Base-by-base conservation (phyloP, 2,329 filamentous ascomycete species). In the Metarhizium humberi region DNA sequence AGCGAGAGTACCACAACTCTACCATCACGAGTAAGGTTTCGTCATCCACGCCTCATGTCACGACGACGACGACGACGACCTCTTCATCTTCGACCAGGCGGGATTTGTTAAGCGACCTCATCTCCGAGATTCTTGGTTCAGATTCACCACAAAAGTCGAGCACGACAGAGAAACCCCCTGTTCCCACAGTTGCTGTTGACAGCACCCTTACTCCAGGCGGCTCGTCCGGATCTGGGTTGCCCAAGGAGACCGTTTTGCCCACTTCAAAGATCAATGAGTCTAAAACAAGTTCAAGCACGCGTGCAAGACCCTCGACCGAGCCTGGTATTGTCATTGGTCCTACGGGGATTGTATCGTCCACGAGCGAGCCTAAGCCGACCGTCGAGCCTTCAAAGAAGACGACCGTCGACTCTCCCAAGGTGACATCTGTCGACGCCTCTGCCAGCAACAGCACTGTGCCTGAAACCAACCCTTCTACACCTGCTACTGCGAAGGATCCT, bases 1-100 rank as follows among this genome's bases (percentile, higher is more conserved):
- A 78, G 69, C 75, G 79, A 54, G 71, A 78, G 56, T 71, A 75
- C 53, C 62, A 63, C 57, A 79, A 79, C 62, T 66, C 65, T 14
- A 76, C 75, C n/a, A 64, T 66, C 57, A 71, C 71, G 45, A 64
- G 65, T 52, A 25, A 4, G 25, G 25, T 4, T 25, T 25, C 54
- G 62, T 32, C 48, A 56, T 29, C 56, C 66, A 47, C 59, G 32
- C 32, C 32, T 34, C 32, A 34, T 61, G 20, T 52, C 59, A 14
- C 51, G 60, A 3, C 53, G 25, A 54, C 6, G 55, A 58, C 7
- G 59, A 55, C 13, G 25, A 59, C 56, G 4, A 56, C 61, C 3
- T 46, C 55, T n/a, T 50, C 54, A 2, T 51, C 56, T 25, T 52
- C 56, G 61, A 61, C 59, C 53, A 63, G 50, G 59, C 45, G 18